Base-by-base conservation (phyloP, 140 eudicot genomes). In the Bidens hawaiensis region DNA sequence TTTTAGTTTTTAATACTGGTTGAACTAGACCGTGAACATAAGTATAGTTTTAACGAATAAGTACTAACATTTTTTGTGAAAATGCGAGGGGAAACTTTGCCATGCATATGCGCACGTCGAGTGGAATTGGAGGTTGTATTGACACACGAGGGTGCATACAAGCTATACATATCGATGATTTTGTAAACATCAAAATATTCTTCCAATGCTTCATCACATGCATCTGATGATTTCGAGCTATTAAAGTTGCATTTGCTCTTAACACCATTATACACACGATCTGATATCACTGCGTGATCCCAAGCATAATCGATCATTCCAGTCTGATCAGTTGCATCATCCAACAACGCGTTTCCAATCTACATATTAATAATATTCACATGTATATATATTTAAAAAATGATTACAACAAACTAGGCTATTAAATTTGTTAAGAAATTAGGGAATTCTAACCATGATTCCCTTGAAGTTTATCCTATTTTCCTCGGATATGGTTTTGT, bases 271-370 rank as follows among this genome's bases (percentile, higher is more conserved):
- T 77, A 82, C 25, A 84, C 73, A 9, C 60, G 56, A 60, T 91
- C 95, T 0, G 98, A 91, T 70, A 91, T 82, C 46, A 91, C 88
- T 0, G 98, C 98, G 33, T 91, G 98, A 68, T 82, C 84, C 86
- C 90, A 87, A 1, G 91, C 94, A 18, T 91, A 91, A 52, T 87
- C 91, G 0, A 91, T 74, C 87, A 91, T 76, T 43, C 98, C 98
- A 1, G 56, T 76, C 11, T 82, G 88, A 79, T 91, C 98, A 1
- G 89, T 82, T 76, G 74, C 95, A 52, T 86, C 94, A 61, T 91
- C 90, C 69, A 91, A 6, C 61, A 87, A 75, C 3, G 96, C 94
- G 15, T 91, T 91, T 19, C 98, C 98, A 26, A 91, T 78, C 98
- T 91, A 79, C 73, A 72, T 30, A 16, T 45, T 19, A 18, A 0